Base-by-base conservation (phyloP, 139 green algal species). In the Chlamydomonas sp. region DNA sequence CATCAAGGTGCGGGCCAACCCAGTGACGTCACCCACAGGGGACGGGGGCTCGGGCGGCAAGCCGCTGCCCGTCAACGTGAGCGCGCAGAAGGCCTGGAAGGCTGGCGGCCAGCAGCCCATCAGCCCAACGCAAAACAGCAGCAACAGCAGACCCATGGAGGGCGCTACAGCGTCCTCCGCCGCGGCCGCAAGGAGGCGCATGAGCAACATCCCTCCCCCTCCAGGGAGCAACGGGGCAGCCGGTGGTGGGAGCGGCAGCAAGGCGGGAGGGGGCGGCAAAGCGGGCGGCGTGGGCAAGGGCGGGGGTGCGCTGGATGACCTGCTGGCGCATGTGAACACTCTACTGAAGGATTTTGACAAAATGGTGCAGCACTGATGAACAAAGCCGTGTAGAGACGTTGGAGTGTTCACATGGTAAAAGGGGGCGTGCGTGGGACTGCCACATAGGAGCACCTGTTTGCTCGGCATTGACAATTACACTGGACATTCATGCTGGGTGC, bases 291-390 rank as follows among this genome's bases (percentile, higher is more conserved):
- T 66, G 78, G 20, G 59, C 0, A 49, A 1, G 60, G 60, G 31
- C n/a, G 3, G 31, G 17, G 15, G 17, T 17, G 63, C 88, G 0
- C 63, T 91, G 49, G 88, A 91, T 76, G 88, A 91, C 59, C 57
- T 91, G 18, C 72, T 91, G 14, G 63, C 60, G 20, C 88, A 91
- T 63, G 88, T 91, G 0, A 91, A 91, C 63, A 80, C 59, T 5
- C 78, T 91, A 16, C 63, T 91, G 68, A 79, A 62, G 58, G 83
- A 89, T 31, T 91, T 91, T 62, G 88, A 91, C 78, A 86, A 80
- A 4, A 77, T 80, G 49, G 57, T 62, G 60, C 49, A n/a, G 58
- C 59, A 31, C 72, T 59, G 72, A 67, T 80, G 7, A 59, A 80
- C 17, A 80, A 63, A 15, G 64, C 77, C 77, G 63, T 8, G 31